Conservation (phyloP, 2,329 filamentous ascomycete genomes). For the Lecanoromycetidae sp. region DNA sequence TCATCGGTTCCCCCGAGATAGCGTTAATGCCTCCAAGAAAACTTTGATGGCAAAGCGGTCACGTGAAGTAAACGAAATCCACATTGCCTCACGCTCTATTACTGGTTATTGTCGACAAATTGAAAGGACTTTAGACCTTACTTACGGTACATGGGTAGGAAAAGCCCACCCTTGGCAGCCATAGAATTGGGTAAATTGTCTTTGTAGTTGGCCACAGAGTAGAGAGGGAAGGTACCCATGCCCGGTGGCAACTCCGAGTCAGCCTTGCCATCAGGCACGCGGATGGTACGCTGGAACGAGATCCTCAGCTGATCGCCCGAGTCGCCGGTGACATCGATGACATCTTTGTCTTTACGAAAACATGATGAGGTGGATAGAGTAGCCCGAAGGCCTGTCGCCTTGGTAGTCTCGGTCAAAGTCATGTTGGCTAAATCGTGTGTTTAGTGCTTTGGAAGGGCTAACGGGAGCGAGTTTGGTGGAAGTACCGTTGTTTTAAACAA, state of each 20-base stretch:
- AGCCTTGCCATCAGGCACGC: constrained; percentile 31
- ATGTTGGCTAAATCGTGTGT: too few relatives aligned
- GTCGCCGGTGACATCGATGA: neutral
- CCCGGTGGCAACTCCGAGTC: constrained; percentile 26
- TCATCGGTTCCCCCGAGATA: constrained; percentile 28
- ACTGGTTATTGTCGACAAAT: too few relatives aligned
- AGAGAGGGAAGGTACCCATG: constrained; percentile 31
- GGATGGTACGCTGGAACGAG: constrained; percentile 31
- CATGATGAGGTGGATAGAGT: neutral
- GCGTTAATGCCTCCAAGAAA: constrained; percentile 33
- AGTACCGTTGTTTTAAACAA: too few relatives aligned
- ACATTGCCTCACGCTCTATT: constrained; percentile 32
- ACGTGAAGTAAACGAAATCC: constrained; percentile 27
- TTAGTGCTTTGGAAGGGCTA: too few relatives aligned
- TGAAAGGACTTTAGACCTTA: neutral
- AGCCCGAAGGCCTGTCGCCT: neutral
- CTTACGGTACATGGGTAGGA: constrained; percentile 35
- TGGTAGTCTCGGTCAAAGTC: neutral
- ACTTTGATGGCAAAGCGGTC: constrained; percentile 29
- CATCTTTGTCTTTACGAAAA: constrained; percentile 4
- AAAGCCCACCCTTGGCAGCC: constrained; percentile 32
- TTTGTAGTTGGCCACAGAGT: constrained; percentile 25
- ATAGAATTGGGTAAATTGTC: constrained; percentile 27
- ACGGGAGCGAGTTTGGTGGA: too few relatives aligned
- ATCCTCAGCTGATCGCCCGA: constrained; percentile 22